Conservation (phyloP, 179 eudicot species). For the Silene vulgaris region DNA sequence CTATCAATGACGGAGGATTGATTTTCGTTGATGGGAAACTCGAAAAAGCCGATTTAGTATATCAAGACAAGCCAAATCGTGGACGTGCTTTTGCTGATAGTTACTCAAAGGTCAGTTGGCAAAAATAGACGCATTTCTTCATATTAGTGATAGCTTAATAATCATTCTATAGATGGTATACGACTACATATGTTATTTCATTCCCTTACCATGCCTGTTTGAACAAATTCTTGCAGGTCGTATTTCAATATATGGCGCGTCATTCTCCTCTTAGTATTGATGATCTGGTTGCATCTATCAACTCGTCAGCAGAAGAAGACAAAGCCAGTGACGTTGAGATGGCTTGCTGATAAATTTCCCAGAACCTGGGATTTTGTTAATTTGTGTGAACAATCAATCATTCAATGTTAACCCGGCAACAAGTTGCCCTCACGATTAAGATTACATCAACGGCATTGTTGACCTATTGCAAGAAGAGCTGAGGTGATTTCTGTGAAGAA, state of each 20-base stretch:
- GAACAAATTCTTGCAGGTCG: conserved; percentile 38
- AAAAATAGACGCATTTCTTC: neutral
- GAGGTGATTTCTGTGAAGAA: neutral
- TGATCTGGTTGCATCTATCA: conserved; percentile 57
- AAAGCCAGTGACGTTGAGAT: conserved; percentile 51
- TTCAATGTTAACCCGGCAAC: too few species aligned
- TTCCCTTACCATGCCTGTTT: neutral
- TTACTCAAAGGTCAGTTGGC: conserved; percentile 75
- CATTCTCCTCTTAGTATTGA: conserved; percentile 68
- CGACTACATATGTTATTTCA: neutral
- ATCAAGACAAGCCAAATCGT: conserved; percentile 68
- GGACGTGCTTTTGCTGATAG: conserved; percentile 94
- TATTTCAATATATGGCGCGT: conserved; percentile 86
- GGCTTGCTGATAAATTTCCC: conserved; percentile 26
- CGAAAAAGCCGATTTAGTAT: conserved; percentile 71
- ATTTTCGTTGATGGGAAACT: conserved; percentile 69
- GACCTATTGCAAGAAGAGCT: neutral
- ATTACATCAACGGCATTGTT: neutral
- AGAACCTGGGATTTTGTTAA: neutral
- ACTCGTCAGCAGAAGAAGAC: conserved; percentile 39
- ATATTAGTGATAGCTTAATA: too few species aligned
- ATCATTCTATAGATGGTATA: neutral
- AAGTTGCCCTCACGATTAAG: too few species aligned
- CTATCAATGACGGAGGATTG: conserved; percentile 64
- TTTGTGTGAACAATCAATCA: too few species aligned